A percentile compares a stretch with the other conserved stretches of the same genome.
Conservation (phyloP, 441 rosid genomes). For the Arabidopsis lyrata region DNA sequence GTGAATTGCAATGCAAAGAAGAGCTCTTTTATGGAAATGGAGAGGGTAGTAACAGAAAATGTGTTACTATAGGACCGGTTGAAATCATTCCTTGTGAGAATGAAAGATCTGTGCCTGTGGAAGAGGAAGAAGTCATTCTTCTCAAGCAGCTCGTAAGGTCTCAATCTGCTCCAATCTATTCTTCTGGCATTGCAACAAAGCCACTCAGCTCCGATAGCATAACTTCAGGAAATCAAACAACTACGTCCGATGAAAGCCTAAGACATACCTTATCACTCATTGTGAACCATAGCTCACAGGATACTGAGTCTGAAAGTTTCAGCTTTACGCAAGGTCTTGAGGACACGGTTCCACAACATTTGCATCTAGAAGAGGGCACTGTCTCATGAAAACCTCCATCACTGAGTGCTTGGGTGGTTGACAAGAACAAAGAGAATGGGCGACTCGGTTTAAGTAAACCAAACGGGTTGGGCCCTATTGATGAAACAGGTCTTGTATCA, state of each 20-base stretch:
- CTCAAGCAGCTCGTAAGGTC: slow-evolving; percentile 87
- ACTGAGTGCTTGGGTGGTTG: slow-evolving; percentile 82
- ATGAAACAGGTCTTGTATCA: slow-evolving; percentile 55
- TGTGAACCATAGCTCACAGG: slow-evolving; percentile 60
- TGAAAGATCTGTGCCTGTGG: slow-evolving; percentile 53
- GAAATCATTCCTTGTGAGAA: slow-evolving; percentile 34
- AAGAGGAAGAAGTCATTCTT: slow-evolving; percentile 96
- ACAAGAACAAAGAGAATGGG: slow-evolving; percentile 51
- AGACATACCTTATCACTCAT: slow-evolving; percentile 75
- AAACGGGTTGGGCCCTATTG: slow-evolving; percentile 58
- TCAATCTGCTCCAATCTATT: slow-evolving; percentile 81
- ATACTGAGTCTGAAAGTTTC: slow-evolving; percentile 48
- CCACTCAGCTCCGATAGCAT: slow-evolving; percentile 40
- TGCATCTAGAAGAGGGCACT: slow-evolving; percentile 48
- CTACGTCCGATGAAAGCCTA: slow-evolving; percentile 71
- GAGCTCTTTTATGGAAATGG: slow-evolving; percentile 41
- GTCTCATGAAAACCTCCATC: slow-evolving; percentile 86
- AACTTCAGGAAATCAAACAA: slow-evolving; percentile 46
- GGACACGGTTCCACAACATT: slow-evolving; percentile 45
- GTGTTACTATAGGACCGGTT: slow-evolving; percentile 27
- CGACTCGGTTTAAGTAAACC: slow-evolving; percentile 47
- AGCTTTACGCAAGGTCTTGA: slow-evolving; percentile 56
- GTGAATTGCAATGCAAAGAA: slow-evolving; percentile 40
- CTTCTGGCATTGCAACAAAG: slow-evolving; percentile 39
- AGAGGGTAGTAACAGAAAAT: slow-evolving; percentile 13